Conservation (phyloP, 768 basidiomycete genomes). For the Zangia roseola region DNA sequence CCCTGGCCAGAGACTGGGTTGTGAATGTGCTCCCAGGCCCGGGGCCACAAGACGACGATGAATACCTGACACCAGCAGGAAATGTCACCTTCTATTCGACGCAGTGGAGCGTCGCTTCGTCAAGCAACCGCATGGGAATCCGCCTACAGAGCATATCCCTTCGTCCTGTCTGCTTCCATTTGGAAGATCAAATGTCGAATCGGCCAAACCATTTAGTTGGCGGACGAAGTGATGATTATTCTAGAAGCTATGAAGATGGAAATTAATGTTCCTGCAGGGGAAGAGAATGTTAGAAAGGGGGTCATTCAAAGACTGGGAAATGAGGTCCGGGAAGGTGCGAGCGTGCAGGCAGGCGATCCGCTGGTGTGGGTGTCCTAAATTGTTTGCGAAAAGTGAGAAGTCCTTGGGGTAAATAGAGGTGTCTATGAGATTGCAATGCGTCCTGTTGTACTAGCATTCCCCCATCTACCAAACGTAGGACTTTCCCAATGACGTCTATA, state of each 20-base stretch:
- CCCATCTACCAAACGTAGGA: slow-evolving; percentile 2
- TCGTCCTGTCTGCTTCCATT: slow-evolving; percentile 45
- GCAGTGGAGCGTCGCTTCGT: slow-evolving; percentile 50
- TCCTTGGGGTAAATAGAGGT: not conserved
- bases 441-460: not conserved
- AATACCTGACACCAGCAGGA: slow-evolving; percentile 51
- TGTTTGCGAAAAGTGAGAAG: too few species aligned
- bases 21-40: slow-evolving; percentile 59
- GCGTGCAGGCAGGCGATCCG: slow-evolving; percentile 47
- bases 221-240: slow-evolving; percentile 45
- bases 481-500: not conserved
- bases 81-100: slow-evolving; percentile 50
- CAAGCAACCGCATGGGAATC: slow-evolving; percentile 64
- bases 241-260: slow-evolving; percentile 71
- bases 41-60: slow-evolving; percentile 62
- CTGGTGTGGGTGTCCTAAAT: slow-evolving; percentile 35
- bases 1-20: slow-evolving; percentile 47
- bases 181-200: slow-evolving; percentile 49
- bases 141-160: slow-evolving; percentile 44
- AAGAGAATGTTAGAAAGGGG: slow-evolving; percentile 43
- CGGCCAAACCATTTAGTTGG: slow-evolving; percentile 42
- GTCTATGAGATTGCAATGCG: not conserved
- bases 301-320: slow-evolving; percentile 41
- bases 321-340: slow-evolving; percentile 42
- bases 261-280: slow-evolving; percentile 46